Conservation (phyloP, 2,329 filamentous ascomycete species). For the Diplodia sapinea region DNA sequence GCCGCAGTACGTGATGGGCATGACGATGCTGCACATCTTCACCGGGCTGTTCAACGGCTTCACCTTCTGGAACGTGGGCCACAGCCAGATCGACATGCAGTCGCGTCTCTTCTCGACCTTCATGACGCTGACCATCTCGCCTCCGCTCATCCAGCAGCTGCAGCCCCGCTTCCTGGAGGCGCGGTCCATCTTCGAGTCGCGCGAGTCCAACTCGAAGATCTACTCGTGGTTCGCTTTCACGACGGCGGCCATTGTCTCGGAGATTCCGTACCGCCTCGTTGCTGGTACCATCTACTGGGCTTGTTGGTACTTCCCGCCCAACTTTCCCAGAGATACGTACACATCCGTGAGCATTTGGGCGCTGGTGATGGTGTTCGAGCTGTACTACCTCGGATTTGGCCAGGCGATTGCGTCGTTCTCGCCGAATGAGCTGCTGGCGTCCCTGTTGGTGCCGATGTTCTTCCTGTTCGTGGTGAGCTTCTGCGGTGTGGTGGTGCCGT, state of each 20-base stretch:
- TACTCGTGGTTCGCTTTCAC: slow-evolving; percentile 78
- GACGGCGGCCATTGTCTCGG: slow-evolving; percentile 68
- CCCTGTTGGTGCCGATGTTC: slow-evolving; percentile 70
- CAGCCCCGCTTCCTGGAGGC: slow-evolving; percentile 73
- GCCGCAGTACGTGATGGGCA: slow-evolving; percentile 69
- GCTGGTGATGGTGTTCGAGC: slow-evolving; percentile 68
- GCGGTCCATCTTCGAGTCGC: slow-evolving; percentile 70
- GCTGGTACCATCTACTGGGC: slow-evolving; percentile 68
- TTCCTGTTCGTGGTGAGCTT: slow-evolving; percentile 74
- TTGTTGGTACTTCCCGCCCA: slow-evolving; percentile 59
- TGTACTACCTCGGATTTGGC: slow-evolving; percentile 69
- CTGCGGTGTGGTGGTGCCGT: slow-evolving; percentile 77
- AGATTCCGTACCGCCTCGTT: slow-evolving; percentile 72
- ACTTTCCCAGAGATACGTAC: slow-evolving; percentile 62
- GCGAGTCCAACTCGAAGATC: slow-evolving; percentile 79
- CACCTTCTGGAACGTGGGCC: slow-evolving; percentile 55
- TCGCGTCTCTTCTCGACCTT: slow-evolving; percentile 77
- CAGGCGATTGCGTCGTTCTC: slow-evolving; percentile 71
- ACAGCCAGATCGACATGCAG: slow-evolving; percentile 51
- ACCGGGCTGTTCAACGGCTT: slow-evolving; percentile 58
- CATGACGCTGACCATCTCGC: slow-evolving; percentile 75
- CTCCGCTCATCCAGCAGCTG: slow-evolving; percentile 76
- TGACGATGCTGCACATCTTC: slow-evolving; percentile 62
- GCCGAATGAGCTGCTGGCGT: slow-evolving; percentile 70
- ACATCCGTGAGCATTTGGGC: slow-evolving; percentile 67